phyloP scores from a whole-genome alignment of 2,329 filamentous ascomycete species.

The Talaromyces amestolkiae region DNA sequence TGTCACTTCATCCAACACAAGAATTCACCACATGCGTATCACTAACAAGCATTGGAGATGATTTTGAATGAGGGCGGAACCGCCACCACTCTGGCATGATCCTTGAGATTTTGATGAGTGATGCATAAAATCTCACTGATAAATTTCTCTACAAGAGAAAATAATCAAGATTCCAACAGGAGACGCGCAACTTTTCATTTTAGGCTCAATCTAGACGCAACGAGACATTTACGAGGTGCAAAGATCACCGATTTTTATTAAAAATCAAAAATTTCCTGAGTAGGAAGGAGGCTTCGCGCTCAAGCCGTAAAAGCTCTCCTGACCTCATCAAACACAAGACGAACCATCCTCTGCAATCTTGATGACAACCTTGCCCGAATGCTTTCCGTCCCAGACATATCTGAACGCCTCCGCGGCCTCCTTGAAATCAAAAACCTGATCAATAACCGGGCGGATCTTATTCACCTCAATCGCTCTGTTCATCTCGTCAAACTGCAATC shows the following conservation, averaged over 20 bases:
- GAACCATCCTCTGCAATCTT: not conserved
- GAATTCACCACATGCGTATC: too few species aligned
- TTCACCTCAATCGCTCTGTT: not conserved
- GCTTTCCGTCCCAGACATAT: conserved; percentile 50
- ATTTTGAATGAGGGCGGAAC: not conserved
- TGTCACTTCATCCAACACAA: not conserved
- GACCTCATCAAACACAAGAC: not conserved
- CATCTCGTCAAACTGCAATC: not conserved
- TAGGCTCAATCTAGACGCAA: not conserved
- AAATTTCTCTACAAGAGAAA: not conserved
- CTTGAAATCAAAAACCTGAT: conserved; percentile 55
- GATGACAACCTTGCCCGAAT: conserved; percentile 9
- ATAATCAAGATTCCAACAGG: not conserved
- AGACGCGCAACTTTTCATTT: not conserved
- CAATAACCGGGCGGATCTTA: conserved; percentile 42
- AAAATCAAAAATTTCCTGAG: not conserved
- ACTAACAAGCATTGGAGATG: not conserved
- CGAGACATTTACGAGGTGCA: not conserved
- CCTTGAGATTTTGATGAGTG: not conserved
- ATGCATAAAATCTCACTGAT: not conserved
- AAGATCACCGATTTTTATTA: too few species aligned
- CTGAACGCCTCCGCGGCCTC: conserved; percentile 54
- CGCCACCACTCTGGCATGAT: not conserved
- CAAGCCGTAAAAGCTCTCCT: not conserved
- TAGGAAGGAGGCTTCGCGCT: not conserved